Base-by-base conservation (phyloP, 2,329 filamentous ascomycete genomes). In the Curvularia sp. region DNA sequence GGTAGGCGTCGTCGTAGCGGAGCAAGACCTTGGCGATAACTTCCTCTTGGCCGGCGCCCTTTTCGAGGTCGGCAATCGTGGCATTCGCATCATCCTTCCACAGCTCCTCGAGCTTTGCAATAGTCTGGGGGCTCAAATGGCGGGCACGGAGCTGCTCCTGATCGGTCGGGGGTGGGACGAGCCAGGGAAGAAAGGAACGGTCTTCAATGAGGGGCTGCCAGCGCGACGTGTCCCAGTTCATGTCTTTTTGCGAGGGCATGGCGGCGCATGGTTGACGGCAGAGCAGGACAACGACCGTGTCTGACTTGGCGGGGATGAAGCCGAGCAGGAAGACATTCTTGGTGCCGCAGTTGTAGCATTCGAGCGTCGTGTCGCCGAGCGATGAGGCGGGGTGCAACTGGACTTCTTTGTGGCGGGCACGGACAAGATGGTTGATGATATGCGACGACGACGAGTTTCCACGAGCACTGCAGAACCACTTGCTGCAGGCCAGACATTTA, bases 311-410 rank as follows among this genome's bases (percentile, higher is more conserved):
- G 9, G 95, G 96, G 68, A 99, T 99, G 77, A 99, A 99, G 6
- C 95, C 95, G 27, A 99, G 88, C 34, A 98, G 84, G 70, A 99
- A 99, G 48, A 97, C 94, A 76, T 99, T 99, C 81, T 97, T 98
- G n/a, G 92, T 97, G 46, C 94, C 95, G 78, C 95, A 99, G 80
- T 97, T 98, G 82, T 99, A 99, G 81, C 95, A 99, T 81, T 99
- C 95, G 62, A 99, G 86, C 36, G 96, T 92, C 0, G 95, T 99
- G 75, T 99, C 96, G 64, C 95, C 95, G 10, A 99, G 87, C 7
- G 93, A 89, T 18, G 95, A 98, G 67, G 89, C 88, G 7, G 95
- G 94, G 77, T 99, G 95, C 54, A 99, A 87, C 78, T 97, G 94
- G 52, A 99, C 95, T 81, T 99, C 96, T 83, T 98, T 99, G 82